phyloP scores from a whole-genome alignment of 2,329 filamentous ascomycete genomes.

The Paecilomyces sp. region DNA sequence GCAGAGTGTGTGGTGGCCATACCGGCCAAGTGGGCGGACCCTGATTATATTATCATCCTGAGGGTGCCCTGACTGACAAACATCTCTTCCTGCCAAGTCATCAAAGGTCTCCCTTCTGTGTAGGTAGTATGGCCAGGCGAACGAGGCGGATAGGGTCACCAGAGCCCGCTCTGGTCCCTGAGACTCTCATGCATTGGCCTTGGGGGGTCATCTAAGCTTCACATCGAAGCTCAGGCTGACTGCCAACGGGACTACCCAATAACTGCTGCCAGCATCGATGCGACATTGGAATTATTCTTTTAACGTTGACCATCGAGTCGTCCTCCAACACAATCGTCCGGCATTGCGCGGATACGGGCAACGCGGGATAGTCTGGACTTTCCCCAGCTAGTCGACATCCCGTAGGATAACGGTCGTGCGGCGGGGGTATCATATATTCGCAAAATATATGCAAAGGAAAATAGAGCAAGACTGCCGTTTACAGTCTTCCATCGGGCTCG shows the following conservation, averaged over 20 bases:
- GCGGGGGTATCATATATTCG: background rate
- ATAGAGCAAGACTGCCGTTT: constrained; percentile 15
- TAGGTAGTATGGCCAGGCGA: background rate
- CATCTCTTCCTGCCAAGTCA: background rate
- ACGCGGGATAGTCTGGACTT: background rate
- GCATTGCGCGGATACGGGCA: background rate
- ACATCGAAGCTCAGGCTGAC: background rate
- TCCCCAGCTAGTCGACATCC: background rate
- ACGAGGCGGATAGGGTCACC: background rate
- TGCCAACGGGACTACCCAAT: background rate
- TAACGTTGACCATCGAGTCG: background rate
- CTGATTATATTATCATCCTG: background rate
- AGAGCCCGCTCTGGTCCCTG: background rate
- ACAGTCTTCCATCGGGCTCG: constrained; percentile 79
- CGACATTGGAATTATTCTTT: background rate
- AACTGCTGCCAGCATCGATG: background rate
- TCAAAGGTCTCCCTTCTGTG: background rate
- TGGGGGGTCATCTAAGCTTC: background rate
- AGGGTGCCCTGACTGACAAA: background rate
- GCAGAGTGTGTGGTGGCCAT: background rate
- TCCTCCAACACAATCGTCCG: background rate
- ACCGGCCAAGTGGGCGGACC: background rate
- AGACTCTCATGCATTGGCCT: background rate
- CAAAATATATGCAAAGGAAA: background rate
- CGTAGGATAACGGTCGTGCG: background rate